Evolutionary conservation across 495 filamentous ascomycete genomes (phyloP).

Genomic region (Usnea hakonensis): DNA sequence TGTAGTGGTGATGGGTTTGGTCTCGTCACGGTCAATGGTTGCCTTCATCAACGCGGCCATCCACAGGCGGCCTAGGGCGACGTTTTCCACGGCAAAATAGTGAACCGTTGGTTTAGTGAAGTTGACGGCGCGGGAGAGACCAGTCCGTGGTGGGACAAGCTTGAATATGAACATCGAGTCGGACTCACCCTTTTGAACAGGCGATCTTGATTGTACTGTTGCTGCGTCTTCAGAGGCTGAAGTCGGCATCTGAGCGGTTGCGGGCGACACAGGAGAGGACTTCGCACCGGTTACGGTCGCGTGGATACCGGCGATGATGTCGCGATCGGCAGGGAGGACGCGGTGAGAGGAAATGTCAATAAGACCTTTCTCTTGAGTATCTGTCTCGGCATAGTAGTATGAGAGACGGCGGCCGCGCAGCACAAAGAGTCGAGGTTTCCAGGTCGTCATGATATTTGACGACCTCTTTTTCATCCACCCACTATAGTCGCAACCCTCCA

Average conservation of each 20-base stretch:
- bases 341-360: conserved; percentile 97
- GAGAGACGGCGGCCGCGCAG: conserved; percentile 83
- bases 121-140: conserved; percentile 83
- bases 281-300: conserved; percentile 85
- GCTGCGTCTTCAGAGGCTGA: conserved; percentile 36
- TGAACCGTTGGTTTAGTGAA: conserved; percentile 96
- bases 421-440: conserved; percentile 93
- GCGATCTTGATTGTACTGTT: conserved; percentile 24
- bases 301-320: conserved; percentile 80
- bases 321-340: conserved; percentile 89
- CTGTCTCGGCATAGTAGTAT: conserved; percentile 92
- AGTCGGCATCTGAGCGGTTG: conserved; percentile 52
- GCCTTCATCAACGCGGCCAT: conserved; percentile 99
- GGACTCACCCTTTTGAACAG: conserved; percentile 25
- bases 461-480: conserved; percentile 99
- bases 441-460: conserved; percentile 88
- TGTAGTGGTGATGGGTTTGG: conserved; percentile 69
- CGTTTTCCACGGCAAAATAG: conserved; percentile 91
- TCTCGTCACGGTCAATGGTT: conserved; percentile 90
- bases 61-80: conserved; percentile 84
- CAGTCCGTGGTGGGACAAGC: conserved; percentile 80
- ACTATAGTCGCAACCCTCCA: conserved; percentile 80
- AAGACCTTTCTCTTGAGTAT: conserved; percentile 84
- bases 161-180: conserved; percentile 93
- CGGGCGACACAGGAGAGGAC: conserved; percentile 63